These are phyloP conservation scores for Pestalotiopsis sp. DNA, from an alignment of 2,329 filamentous ascomycete genomes.

Conservation along the genomic window DNA sequence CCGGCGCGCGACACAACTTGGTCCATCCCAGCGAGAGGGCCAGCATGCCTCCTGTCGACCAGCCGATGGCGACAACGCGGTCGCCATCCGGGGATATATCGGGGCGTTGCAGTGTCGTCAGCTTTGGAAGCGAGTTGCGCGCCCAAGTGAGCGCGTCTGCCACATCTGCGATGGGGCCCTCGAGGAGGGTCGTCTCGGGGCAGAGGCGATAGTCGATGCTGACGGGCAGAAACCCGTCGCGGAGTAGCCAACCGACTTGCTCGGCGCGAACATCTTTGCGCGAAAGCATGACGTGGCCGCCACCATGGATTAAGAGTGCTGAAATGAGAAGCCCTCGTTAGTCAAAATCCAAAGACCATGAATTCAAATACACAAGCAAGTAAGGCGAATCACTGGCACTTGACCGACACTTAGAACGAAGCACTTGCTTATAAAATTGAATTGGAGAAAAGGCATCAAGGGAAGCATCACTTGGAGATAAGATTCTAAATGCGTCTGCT, in stretches of 20 bases:
- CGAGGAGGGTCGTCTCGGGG: constrained; percentile 45
- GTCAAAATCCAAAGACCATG: not conserved
- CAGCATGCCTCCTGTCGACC: constrained; percentile 50
- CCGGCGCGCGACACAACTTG: constrained; percentile 32
- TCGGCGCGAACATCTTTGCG: constrained; percentile 37
- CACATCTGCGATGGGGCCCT: constrained; percentile 49
- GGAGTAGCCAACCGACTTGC: constrained; percentile 41
- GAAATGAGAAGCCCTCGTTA: not conserved
- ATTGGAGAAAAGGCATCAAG: not conserved
- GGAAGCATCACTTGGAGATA: not conserved
- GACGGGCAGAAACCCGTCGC: constrained; percentile 46
- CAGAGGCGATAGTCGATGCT: constrained; percentile 54
- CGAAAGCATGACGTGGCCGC: constrained; percentile 41
- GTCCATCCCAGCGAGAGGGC: constrained; percentile 47
- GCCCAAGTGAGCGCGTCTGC: constrained; percentile 45
- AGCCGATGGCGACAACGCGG: constrained; percentile 44
- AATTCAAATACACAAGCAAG: not conserved
- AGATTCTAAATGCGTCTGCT: not conserved
- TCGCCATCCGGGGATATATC: constrained; percentile 28
- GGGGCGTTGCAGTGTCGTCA: not conserved
- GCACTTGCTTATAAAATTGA: not conserved
- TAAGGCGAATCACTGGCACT: not conserved
- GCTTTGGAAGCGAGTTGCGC: constrained; percentile 16
- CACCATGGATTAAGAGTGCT: constrained; percentile 50
- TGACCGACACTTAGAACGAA: not conserved